phyloP scores from a whole-genome alignment of 2,329 filamentous ascomycete genomes.

The Rachicladosporium sp. region DNA sequence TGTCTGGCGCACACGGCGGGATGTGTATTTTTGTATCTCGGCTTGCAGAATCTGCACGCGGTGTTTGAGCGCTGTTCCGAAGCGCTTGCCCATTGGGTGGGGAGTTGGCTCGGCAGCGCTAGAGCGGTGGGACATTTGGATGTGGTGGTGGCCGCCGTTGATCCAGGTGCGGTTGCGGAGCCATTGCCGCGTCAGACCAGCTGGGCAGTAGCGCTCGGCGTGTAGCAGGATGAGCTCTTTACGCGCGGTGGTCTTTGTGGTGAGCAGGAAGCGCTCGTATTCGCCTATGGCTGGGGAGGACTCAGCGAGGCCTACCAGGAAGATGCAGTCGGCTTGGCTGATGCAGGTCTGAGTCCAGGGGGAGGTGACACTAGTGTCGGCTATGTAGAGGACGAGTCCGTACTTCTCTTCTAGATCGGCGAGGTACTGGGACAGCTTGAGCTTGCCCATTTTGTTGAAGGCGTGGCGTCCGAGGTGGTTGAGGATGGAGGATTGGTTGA shows the following conservation, averaged over 20 bases:
- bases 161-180: constrained; percentile 86
- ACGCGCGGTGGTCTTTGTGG: constrained; percentile 91
- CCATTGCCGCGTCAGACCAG: constrained; percentile 81
- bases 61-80: constrained; percentile 79
- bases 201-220: constrained; percentile 71
- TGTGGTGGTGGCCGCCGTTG: constrained; percentile 92
- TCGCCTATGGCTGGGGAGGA: constrained; percentile 84
- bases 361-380: constrained; percentile 91
- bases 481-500: constrained; percentile 87
- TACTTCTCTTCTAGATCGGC: constrained; percentile 97
- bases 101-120: constrained; percentile 51
- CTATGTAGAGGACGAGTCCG: constrained; percentile 86
- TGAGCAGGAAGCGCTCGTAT: constrained; percentile 89
- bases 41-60: constrained; percentile 89
- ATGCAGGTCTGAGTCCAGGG: constrained; percentile 99
- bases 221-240: constrained; percentile 89
- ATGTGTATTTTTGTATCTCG: constrained; percentile 97
- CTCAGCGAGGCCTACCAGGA: constrained; percentile 83
- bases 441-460: constrained; percentile 92
- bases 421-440: constrained; percentile 89
- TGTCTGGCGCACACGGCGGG: constrained; percentile 74
- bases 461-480: constrained; percentile 93
- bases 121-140: constrained; percentile 77
- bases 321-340: constrained; percentile 87
- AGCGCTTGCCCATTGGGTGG: constrained; percentile 60